Evolutionary conservation across 306 rosid species (phyloP).

Genomic region (Trichosanthes truncata): DNA sequence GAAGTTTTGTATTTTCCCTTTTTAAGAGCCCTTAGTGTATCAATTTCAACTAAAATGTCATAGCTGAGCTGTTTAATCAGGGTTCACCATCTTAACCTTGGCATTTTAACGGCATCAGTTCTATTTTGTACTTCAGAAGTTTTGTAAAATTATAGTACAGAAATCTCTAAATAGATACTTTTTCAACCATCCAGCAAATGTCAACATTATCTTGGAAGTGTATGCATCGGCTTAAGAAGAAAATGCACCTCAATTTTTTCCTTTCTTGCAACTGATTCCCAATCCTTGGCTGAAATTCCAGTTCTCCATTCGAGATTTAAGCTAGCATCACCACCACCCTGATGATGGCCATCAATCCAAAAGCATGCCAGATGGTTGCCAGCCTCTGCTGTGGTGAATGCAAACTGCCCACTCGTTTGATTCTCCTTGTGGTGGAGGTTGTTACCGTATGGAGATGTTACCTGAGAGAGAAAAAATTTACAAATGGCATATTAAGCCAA

Average conservation of each 20-base stretch:
- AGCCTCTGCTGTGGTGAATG: slow-evolving; percentile 81
- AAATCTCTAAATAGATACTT: neutral
- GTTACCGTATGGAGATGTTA: slow-evolving; percentile 88
- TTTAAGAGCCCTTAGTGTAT: neutral
- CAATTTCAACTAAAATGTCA: neutral
- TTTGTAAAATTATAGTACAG: neutral
- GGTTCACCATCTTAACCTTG: neutral
- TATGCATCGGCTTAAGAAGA: neutral
- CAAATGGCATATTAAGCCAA: slow-evolving; percentile 7
- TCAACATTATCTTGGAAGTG: neutral
- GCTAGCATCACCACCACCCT: slow-evolving; percentile 19
- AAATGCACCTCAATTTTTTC: slow-evolving; percentile 83
- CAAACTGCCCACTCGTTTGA: slow-evolving; percentile 68
- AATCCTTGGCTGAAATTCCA: slow-evolving; percentile 92
- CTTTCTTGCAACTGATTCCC: slow-evolving; percentile 93
- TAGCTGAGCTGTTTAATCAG: neutral
- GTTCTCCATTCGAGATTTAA: slow-evolving; percentile 84
- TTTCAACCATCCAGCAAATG: neutral
- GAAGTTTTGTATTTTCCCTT: neutral
- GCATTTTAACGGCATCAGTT: neutral
- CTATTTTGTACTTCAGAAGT: neutral
- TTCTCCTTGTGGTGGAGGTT: slow-evolving; percentile 56
- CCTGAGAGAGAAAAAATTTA: slow-evolving; percentile 26
- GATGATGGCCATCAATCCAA: slow-evolving; percentile 46
- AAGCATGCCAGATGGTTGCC: slow-evolving; percentile 91